These are phyloP conservation scores for Penicillium bovifimosum DNA, from an alignment of 495 filamentous ascomycete genomes.

Conservation along the genomic window DNA sequence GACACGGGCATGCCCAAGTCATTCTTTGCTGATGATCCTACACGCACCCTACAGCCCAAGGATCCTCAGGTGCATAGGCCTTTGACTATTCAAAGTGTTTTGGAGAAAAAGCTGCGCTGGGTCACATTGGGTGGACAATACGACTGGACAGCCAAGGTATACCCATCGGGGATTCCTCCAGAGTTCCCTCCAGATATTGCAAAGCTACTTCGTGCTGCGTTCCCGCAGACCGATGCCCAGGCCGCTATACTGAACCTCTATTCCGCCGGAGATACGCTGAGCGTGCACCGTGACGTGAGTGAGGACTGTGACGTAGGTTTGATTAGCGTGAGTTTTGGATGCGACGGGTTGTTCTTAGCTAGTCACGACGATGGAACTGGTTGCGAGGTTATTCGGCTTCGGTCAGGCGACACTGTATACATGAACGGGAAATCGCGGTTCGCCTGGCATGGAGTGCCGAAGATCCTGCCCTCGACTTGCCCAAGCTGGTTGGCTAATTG, in stretches of 20 bases:
- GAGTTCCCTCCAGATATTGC: constrained; percentile 70
- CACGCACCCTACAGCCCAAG: constrained; percentile 49
- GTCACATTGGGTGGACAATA: constrained; percentile 91
- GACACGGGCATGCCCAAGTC: constrained; percentile 25
- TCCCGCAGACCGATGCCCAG: constrained; percentile 67
- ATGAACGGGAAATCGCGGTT: constrained; percentile 74
- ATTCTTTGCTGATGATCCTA: constrained; percentile 46
- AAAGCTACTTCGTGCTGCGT: constrained; percentile 55
- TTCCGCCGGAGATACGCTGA: constrained; percentile 78
- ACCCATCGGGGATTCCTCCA: constrained; percentile 62
- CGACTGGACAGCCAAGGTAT: constrained; percentile 82
- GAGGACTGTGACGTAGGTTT: constrained; percentile 70
- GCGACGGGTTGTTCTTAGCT: constrained; percentile 70
- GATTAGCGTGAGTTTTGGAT: constrained; percentile 81
- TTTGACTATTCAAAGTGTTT: constrained; percentile 56
- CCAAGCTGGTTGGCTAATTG: constrained; percentile 68
- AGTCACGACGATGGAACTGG: constrained; percentile 36
- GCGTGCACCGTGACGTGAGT: constrained; percentile 84
- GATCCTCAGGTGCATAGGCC: constrained; percentile 63
- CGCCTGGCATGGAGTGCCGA: constrained; percentile 93
- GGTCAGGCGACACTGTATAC: constrained; percentile 76
- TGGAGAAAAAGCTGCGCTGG: constrained; percentile 82
- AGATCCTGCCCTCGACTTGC: constrained; percentile 70
- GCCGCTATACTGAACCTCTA: constrained; percentile 93
- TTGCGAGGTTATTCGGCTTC: constrained; percentile 59